A percentile compares a stretch with the other conserved stretches of the same genome.
Conservation (phyloP, 768 basidiomycete species). For the Boletus subparvulus region DNA sequence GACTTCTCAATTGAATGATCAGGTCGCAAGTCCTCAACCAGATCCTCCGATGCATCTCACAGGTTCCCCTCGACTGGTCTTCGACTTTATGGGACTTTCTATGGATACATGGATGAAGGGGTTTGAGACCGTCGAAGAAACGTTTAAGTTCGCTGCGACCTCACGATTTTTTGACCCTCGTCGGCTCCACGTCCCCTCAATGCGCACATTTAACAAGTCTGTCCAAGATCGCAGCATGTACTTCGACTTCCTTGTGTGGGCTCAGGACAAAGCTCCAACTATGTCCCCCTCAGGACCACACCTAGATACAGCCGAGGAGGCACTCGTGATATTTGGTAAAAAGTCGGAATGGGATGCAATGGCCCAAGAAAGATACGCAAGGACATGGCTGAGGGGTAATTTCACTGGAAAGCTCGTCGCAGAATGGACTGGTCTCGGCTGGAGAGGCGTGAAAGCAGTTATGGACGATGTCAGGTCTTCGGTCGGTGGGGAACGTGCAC, state of each 20-base stretch:
- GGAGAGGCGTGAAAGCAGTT: slow-evolving; percentile 47
- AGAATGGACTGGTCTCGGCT: slow-evolving; percentile 54
- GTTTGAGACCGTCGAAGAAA: slow-evolving; percentile 51
- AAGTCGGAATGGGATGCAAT: slow-evolving; percentile 46
- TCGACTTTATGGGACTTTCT: slow-evolving; percentile 57
- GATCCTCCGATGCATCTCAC: slow-evolving; percentile 48
- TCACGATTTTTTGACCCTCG: slow-evolving; percentile 53
- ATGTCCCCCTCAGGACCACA: slow-evolving; percentile 12
- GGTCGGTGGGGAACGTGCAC: slow-evolving; percentile 47
- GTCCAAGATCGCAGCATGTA: slow-evolving; percentile 55
- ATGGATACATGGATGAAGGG: slow-evolving; percentile 51
- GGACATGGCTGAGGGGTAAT: slow-evolving; percentile 38
- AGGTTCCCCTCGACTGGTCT: slow-evolving; percentile 47
- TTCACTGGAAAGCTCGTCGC: slow-evolving; percentile 53
- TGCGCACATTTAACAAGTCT: slow-evolving; percentile 44
- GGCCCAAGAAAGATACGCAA: slow-evolving; percentile 25
- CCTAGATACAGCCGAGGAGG: slow-evolving; percentile 39
- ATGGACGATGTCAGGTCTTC: slow-evolving; percentile 50
- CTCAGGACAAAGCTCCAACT: slow-evolving; percentile 24
- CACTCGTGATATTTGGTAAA: slow-evolving; percentile 52
- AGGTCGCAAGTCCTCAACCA: slow-evolving; percentile 31
- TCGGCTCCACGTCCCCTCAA: slow-evolving; percentile 32
- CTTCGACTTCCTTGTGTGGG: slow-evolving; percentile 54
- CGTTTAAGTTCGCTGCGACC: slow-evolving; percentile 58
- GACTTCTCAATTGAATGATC: slow-evolving; percentile 22